These are phyloP conservation scores for Spathaspora arborariae DNA, from an alignment of 805 yeast species.

Conservation along the genomic window DNA sequence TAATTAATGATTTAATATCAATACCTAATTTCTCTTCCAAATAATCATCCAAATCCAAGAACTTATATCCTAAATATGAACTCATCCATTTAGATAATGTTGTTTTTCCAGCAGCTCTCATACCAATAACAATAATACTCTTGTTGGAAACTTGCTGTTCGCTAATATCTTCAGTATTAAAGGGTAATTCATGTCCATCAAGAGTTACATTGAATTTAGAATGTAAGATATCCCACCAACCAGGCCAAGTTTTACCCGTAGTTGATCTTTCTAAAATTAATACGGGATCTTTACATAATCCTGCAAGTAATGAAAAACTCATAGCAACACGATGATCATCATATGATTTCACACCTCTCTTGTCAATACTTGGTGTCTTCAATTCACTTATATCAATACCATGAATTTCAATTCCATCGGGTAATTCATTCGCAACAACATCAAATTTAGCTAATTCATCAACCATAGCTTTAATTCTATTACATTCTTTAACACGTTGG, in stretches of 20 bases:
- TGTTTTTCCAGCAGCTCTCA: slow-evolving; percentile 97
- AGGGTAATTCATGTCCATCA: slow-evolving; percentile 64
- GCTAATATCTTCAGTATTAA: slow-evolving; percentile 5
- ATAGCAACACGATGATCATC: slow-evolving; percentile 98
- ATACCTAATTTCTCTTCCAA: slow-evolving; percentile 53
- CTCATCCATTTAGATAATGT: slow-evolving; percentile 82
- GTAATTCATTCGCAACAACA: slow-evolving; percentile 76
- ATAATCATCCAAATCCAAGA: slow-evolving; percentile 72
- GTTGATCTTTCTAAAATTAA: slow-evolving; percentile 82
- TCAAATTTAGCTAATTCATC: slow-evolving; percentile 87
- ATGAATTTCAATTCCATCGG: slow-evolving; percentile 86
- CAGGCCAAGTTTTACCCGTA: slow-evolving; percentile 99
- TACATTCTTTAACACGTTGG: slow-evolving; percentile 97
- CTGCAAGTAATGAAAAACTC: slow-evolving; percentile 89
- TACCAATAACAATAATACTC: slow-evolving; percentile 82
- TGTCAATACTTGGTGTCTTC: slow-evolving; percentile 46
- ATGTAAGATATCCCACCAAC: slow-evolving; percentile 97
- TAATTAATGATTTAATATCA: slow-evolving; percentile 59
- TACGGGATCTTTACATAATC: slow-evolving; percentile 60
- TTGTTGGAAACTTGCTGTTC: slow-evolving; percentile 25
- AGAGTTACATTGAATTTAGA: slow-evolving; percentile 59
- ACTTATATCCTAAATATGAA: slow-evolving; percentile 57
- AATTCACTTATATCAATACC: slow-evolving; percentile 58
- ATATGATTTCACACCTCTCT: slow-evolving; percentile 67
- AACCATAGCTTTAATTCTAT: slow-evolving; percentile 93